Evolutionary conservation across 805 yeast genomes (phyloP).

Genomic region (Kazachstania viticola): DNA sequence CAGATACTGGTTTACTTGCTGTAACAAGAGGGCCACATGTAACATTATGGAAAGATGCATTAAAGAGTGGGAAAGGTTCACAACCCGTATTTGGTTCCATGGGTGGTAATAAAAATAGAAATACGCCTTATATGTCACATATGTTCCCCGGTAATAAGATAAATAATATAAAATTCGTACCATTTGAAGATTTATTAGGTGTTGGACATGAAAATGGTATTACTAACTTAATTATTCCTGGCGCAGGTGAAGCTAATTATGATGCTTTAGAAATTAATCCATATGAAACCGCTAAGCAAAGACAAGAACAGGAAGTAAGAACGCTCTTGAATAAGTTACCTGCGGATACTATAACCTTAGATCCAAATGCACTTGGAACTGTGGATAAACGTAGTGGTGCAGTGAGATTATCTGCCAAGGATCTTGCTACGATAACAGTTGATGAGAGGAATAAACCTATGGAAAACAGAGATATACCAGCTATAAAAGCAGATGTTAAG

Average conservation of each 20-base stretch:
- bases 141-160: slow-evolving; percentile 67
- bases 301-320: slow-evolving; percentile 88
- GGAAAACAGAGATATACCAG: slow-evolving; percentile 39
- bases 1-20: slow-evolving; percentile 78
- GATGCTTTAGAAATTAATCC: slow-evolving; percentile 93
- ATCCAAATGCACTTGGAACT: slow-evolving; percentile 78
- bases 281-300: slow-evolving; percentile 79
- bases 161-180: slow-evolving; percentile 63
- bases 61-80: slow-evolving; percentile 30
- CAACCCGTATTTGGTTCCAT: slow-evolving; percentile 41
- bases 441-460: slow-evolving; percentile 25
- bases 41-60: slow-evolving; percentile 83
- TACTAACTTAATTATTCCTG: slow-evolving; percentile 84
- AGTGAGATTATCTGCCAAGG: slow-evolving; percentile 53
- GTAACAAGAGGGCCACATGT: slow-evolving; percentile 96
- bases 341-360: slow-evolving; percentile 86
- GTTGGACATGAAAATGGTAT: slow-evolving; percentile 73
- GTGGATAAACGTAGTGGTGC: slow-evolving; percentile 61
- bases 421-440: slow-evolving; percentile 34
- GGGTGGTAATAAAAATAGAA: slow-evolving; percentile 25
- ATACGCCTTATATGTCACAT: slow-evolving; percentile 87
- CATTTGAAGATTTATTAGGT: slow-evolving; percentile 93
- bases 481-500: slow-evolving; percentile 55
- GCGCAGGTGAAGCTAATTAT: slow-evolving; percentile 95
- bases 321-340: slow-evolving; percentile 73